Evolutionary conservation across 1,284 basidiomycete species (phyloP).

Genomic region (Ustilago lituana): DNA sequence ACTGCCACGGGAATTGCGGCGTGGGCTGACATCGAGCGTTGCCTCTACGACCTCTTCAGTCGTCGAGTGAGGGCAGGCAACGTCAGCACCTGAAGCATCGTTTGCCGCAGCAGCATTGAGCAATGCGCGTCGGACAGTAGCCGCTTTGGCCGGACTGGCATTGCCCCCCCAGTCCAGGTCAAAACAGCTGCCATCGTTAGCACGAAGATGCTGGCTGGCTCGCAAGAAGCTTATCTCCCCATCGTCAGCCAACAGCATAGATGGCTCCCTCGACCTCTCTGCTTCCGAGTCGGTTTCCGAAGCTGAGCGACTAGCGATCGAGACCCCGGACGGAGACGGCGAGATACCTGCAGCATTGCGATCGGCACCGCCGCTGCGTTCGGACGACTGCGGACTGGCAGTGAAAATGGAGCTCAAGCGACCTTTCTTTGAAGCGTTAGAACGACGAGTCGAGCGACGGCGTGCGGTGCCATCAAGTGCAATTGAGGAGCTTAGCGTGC

Average conservation of each 20-base stretch:
- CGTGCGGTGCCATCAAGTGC: slow-evolving; percentile 10
- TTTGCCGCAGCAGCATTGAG: not conserved
- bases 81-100: no score
- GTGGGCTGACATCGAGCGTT: slow-evolving; percentile 13
- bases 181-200: slow-evolving; percentile 52
- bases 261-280: slow-evolving; percentile 47
- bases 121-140: not conserved
- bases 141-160: slow-evolving; percentile 24
- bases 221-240: slow-evolving; percentile 24
- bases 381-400: slow-evolving; percentile 25
- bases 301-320: slow-evolving; percentile 15
- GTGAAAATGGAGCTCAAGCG: slow-evolving; percentile 43
- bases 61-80: not conserved
- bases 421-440: slow-evolving; percentile 14
- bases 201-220: slow-evolving; percentile 33
- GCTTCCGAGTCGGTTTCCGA: slow-evolving; percentile 9
- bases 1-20: not conserved
- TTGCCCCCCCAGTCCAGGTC: slow-evolving; percentile 37
- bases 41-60: slow-evolving; percentile 9
- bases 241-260: slow-evolving; percentile 40
- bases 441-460: slow-evolving; percentile 10
- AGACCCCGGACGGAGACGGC: slow-evolving; percentile 19
- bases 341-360: not conserved
- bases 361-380: slow-evolving; percentile 1
- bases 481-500: not conserved